A percentile compares a stretch with the other conserved stretches of the same genome.
Conservation (phyloP, 176 grass and related monocot genomes). For the Musa itinerans region DNA sequence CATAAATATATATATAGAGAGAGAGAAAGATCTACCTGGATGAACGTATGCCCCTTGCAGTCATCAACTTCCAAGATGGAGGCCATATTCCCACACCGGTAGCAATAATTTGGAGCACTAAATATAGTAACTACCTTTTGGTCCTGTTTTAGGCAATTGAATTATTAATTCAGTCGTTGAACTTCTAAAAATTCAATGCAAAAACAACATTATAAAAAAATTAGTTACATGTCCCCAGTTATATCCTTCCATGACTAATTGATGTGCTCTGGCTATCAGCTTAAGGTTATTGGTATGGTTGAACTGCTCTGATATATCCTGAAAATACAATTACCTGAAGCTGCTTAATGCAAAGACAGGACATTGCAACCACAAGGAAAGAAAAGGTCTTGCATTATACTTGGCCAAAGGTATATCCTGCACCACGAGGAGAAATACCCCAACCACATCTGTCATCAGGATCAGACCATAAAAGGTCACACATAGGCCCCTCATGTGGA, state of each 20-base stretch:
- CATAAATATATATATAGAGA: not conserved
- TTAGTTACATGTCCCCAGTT: slow-evolving; percentile 16
- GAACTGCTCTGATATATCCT: slow-evolving; percentile 19
- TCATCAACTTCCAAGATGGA: slow-evolving; percentile 22
- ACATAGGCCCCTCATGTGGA: slow-evolving; percentile 16
- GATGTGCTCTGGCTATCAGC: slow-evolving; percentile 15
- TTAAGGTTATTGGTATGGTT: slow-evolving; percentile 21
- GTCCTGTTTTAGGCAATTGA: slow-evolving; percentile 7
- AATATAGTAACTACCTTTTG: slow-evolving; percentile 16
- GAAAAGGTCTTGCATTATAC: not conserved
- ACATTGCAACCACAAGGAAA: not conserved
- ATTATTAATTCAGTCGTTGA: not conserved
- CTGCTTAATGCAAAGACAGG: not conserved
- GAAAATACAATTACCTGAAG: not conserved
- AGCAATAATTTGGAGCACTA: slow-evolving; percentile 18
- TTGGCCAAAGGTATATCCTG: slow-evolving; percentile 18
- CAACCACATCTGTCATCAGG: slow-evolving; percentile 20
- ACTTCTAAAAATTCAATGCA: no score
- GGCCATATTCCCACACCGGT: slow-evolving; percentile 16
- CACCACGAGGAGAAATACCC: slow-evolving; percentile 18
- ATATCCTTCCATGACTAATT: slow-evolving; percentile 19
- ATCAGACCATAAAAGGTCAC: slow-evolving; percentile 17
- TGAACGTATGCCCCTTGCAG: slow-evolving; percentile 4
- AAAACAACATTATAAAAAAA: not conserved
- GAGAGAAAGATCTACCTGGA: not conserved